Conservation (phyloP, 2,329 filamentous ascomycete species). For the Parasarocladium wereldwijsianum region DNA sequence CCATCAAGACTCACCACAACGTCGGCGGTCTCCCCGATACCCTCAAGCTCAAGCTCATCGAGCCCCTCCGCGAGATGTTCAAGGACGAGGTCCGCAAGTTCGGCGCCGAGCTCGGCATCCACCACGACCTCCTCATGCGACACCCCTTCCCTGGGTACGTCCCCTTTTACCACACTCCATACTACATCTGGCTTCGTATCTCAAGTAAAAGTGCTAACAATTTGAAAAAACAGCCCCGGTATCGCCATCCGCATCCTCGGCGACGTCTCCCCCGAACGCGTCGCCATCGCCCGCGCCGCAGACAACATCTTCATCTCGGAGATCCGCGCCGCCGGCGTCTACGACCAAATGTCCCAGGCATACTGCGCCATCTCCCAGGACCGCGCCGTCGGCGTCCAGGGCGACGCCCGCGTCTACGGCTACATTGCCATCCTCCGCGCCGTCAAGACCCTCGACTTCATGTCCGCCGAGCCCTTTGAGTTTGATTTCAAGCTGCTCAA, state of each 20-base stretch:
- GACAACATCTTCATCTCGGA: constrained; percentile 66
- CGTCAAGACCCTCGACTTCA: constrained; percentile 34
- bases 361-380: neutral
- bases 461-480: constrained; percentile 58
- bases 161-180: neutral
- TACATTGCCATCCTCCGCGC: constrained; percentile 25
- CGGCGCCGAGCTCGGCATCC: constrained; percentile 14
- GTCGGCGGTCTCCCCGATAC: constrained; percentile 51
- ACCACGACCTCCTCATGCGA: constrained; percentile 12
- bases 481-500: constrained; percentile 53
- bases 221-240: constrained; percentile 26
- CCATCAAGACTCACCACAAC: constrained; percentile 41
- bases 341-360: constrained; percentile 33
- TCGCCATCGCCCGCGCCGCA: constrained; percentile 64
- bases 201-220: neutral
- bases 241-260: constrained; percentile 72
- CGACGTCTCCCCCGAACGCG: constrained; percentile 65
- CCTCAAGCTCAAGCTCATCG: constrained; percentile 51
- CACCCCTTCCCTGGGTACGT: constrained; percentile 13
- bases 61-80: constrained; percentile 67
- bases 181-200: neutral
- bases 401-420: constrained; percentile 43
- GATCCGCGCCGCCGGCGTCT: constrained; percentile 59
- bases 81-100: constrained; percentile 52
- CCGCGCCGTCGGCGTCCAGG: constrained; percentile 28